phyloP scores from a whole-genome alignment of 495 filamentous ascomycete species.

The Sordaria brevicollis region DNA sequence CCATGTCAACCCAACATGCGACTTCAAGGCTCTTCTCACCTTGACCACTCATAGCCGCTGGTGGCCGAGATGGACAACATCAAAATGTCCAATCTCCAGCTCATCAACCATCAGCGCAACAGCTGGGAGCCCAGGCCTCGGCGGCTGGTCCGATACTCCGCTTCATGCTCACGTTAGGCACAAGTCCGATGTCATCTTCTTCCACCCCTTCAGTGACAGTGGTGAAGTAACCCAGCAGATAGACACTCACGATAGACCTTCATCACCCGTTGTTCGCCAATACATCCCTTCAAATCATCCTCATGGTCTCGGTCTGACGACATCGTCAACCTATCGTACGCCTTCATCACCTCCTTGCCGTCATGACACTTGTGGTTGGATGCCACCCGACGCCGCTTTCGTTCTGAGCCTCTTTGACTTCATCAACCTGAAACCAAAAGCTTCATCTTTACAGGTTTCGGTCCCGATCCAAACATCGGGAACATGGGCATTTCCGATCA shows the following conservation, averaged over 20 bases:
- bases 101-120: not conserved
- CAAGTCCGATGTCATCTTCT: not conserved
- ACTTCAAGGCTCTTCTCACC: not conserved
- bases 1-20: not conserved
- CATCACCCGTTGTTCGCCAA: not conserved
- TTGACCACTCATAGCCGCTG: not conserved
- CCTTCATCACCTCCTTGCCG: not conserved
- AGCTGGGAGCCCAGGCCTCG: not conserved
- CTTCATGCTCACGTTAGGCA: not conserved
- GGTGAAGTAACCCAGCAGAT: not conserved
- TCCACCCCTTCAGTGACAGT: not conserved
- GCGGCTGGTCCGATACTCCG: not conserved
- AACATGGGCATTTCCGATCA: not conserved
- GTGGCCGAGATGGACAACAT: not conserved
- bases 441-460: not conserved
- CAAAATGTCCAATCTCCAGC: not conserved
- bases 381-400: not conserved
- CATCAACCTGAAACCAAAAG: not conserved
- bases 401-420: not conserved
- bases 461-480: not conserved
- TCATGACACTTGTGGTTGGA: not conserved
- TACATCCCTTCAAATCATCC: not conserved
- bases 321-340: not conserved
- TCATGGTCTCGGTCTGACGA: not conserved
- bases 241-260: not conserved